Conservation (phyloP, 306 rosid genomes). For the Trichosanthes cucumerina region DNA sequence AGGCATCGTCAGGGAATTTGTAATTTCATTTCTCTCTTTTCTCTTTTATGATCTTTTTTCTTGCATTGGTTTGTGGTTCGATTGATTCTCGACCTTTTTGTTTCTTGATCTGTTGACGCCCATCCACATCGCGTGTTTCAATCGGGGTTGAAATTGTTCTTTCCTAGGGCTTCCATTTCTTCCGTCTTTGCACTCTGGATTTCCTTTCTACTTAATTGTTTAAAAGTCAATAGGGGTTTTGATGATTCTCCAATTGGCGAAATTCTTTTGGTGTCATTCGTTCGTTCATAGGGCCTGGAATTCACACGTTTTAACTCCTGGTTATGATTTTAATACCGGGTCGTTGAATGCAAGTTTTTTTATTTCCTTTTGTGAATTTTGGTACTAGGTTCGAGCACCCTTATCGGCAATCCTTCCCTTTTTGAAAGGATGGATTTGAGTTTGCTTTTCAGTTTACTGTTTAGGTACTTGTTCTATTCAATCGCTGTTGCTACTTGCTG, state of each 20-base stretch:
- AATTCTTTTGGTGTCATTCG: background rate
- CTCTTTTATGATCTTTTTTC: background rate
- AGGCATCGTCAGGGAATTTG: slow-evolving; percentile 87
- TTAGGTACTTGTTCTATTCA: background rate
- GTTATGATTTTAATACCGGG: background rate
- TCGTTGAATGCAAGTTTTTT: background rate
- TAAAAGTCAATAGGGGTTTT: background rate
- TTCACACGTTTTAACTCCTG: background rate
- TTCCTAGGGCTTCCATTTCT: background rate
- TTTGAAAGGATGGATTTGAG: background rate
- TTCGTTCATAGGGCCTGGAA: background rate
- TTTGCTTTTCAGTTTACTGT: background rate
- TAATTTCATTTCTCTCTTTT: slow-evolving; percentile 5
- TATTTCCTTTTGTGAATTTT: background rate
- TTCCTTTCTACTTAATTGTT: background rate
- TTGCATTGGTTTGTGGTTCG: background rate
- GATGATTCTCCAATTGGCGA: background rate
- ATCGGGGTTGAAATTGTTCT: background rate
- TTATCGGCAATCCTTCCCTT: background rate
- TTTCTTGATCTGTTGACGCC: slow-evolving; percentile 1
- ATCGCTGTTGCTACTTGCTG: background rate
- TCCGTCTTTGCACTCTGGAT: background rate
- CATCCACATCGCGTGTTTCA: background rate
- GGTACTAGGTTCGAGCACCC: background rate
- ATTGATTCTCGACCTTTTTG: background rate